Evolutionary conservation across 768 basidiomycete species (phyloP).

Genomic region (Pholiota molesta): DNA sequence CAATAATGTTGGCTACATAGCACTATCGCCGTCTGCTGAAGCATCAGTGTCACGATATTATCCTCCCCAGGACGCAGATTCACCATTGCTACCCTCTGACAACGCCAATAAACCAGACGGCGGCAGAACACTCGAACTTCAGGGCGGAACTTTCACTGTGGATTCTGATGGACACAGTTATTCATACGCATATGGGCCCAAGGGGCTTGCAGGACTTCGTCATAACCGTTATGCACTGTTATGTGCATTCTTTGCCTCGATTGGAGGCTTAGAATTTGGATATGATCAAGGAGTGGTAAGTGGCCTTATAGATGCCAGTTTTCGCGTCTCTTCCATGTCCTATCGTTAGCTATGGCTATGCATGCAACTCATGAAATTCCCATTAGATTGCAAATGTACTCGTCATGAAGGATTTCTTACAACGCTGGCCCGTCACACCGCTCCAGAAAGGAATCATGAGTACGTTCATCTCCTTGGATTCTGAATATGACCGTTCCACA

Average conservation of each 20-base stretch:
- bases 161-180: slow-evolving; percentile 46
- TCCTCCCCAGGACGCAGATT: slow-evolving; percentile 15
- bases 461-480: slow-evolving; percentile 34
- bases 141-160: slow-evolving; percentile 37
- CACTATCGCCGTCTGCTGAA: slow-evolving; percentile 21
- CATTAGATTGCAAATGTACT: slow-evolving; percentile 76
- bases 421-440: slow-evolving; percentile 70
- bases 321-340: too few relatives aligned
- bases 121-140: slow-evolving; percentile 19
- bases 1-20: slow-evolving; percentile 22
- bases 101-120: neutral
- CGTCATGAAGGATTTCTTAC: slow-evolving; percentile 76
- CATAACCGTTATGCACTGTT: slow-evolving; percentile 67
- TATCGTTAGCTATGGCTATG: neutral
- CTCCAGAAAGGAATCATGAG: slow-evolving; percentile 81
- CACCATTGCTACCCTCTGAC: neutral
- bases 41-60: slow-evolving; percentile 4
- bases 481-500: too few relatives aligned
- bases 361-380: neutral
- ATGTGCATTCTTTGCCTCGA: slow-evolving; percentile 75
- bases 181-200: slow-evolving; percentile 73
- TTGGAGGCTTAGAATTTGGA: slow-evolving; percentile 79
- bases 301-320: neutral
- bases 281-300: slow-evolving; percentile 80
- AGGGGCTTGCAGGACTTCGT: slow-evolving; percentile 63